Conservation (phyloP, 139 green algal species). For the Micromonas pusilla region DNA sequence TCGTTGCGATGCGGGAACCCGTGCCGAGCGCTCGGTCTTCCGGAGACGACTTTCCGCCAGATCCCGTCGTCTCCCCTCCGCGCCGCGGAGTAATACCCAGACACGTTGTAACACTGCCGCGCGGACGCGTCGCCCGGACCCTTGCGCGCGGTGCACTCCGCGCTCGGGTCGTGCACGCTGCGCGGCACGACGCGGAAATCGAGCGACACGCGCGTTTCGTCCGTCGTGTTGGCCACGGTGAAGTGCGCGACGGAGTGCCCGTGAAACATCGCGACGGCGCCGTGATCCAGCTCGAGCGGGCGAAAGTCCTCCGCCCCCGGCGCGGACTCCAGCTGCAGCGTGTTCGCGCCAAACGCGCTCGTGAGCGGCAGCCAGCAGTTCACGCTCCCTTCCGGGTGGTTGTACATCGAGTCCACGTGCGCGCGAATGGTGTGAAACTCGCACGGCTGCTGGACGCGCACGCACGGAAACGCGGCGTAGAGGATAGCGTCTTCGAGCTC, state of each 20-base stretch:
- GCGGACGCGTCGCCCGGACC: not conserved
- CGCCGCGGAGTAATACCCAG: not conserved
- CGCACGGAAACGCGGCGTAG: not conserved
- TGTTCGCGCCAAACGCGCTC: not conserved
- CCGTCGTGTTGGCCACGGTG: not conserved
- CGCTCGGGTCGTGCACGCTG: not conserved
- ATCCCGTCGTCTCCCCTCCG: not conserved
- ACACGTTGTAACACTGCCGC: not conserved
- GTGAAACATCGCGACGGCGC: not conserved
- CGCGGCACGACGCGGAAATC: not conserved
- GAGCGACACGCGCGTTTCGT: not conserved
- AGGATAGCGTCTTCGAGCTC: not conserved
- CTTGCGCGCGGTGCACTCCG: not conserved
- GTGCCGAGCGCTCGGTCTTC: not conserved
- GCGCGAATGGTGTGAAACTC: conserved; percentile 10
- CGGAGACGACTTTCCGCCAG: not conserved
- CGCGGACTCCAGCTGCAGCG: not conserved
- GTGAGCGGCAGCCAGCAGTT: not conserved
- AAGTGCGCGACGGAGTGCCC: not conserved
- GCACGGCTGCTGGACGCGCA: conserved; percentile 15
- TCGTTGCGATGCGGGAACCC: not conserved
- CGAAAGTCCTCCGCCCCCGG: not conserved
- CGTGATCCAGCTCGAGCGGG: not conserved
- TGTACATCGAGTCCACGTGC: conserved; percentile 4
- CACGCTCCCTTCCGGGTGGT: not conserved